Conservation (phyloP, 176 grass and related monocot species). For the Aegilops speltoides region DNA sequence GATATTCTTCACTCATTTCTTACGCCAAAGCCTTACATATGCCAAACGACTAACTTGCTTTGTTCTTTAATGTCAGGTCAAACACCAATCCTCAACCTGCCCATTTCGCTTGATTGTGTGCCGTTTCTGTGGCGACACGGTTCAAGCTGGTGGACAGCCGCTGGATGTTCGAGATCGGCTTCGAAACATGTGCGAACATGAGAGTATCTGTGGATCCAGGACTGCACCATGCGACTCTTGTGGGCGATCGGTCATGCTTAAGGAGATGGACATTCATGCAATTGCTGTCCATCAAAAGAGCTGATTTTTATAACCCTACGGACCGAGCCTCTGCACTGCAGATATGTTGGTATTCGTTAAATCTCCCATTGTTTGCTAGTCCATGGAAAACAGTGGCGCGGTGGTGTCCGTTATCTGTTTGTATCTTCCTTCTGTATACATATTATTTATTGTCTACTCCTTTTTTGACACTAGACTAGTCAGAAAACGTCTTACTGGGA, state of each 20-base stretch:
- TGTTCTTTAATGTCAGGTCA: slow-evolving; percentile 55
- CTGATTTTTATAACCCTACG: slow-evolving; percentile 34
- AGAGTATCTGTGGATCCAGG: slow-evolving; percentile 92
- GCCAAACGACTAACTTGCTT: background rate
- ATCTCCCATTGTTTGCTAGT: slow-evolving; percentile 4
- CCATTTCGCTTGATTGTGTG: slow-evolving; percentile 78
- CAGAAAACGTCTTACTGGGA: too few species aligned
- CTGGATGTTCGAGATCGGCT: slow-evolving; percentile 63
- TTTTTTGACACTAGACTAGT: too few species aligned
- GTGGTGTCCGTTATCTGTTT: slow-evolving; percentile 8
- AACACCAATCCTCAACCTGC: slow-evolving; percentile 74
- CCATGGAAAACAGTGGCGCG: background rate
- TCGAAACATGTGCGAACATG: slow-evolving; percentile 75
- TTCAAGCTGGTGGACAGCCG: slow-evolving; percentile 69
- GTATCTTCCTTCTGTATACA: slow-evolving; percentile 3
- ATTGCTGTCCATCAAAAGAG: slow-evolving; percentile 92
- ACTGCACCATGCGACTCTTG: slow-evolving; percentile 93
- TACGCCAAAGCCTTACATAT: background rate
- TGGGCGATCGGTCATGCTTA: slow-evolving; percentile 86
- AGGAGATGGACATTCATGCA: slow-evolving; percentile 95
- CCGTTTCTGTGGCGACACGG: slow-evolving; percentile 86
- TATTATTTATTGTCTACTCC: background rate
- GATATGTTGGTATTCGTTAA: background rate
- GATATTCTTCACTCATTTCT: background rate
- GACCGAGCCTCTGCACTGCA: background rate